Base-by-base conservation (phyloP, 164 flowering plant species). In the Kalanchoe fedtschenkoi region DNA sequence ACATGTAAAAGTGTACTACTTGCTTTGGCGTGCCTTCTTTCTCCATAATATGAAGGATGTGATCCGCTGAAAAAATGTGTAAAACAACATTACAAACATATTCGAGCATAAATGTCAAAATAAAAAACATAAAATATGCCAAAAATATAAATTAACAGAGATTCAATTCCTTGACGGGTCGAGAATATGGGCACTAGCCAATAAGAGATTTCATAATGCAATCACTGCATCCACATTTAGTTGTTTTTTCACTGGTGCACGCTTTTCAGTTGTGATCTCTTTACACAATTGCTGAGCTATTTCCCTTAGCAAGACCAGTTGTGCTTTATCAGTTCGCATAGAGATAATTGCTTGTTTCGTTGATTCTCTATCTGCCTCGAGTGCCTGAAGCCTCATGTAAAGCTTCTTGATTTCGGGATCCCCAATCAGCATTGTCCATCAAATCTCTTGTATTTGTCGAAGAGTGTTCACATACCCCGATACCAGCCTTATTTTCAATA, bases 21-120 rank as follows among this genome's bases (percentile, higher is more conserved):
- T 93, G 95, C 82, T 82, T 74, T 70, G 80, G 7, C 69, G 82
- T 65, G 96, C 84, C 72, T 74, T 89, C 74, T 70, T 90, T 75
- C 81, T 90, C 95, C 97, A 88, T 71, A 81, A 81, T 58, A 85
- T 64, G 47, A 85, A 72, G 26, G 95, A 83, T 57, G 69, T 60
- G n/a, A 85, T 46, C 88, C 92, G 87, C 97, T 93, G 86, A 43
- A 71, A 4, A 64, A 32, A 32, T 60, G 16, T 8, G 56, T 15
- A 55, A 51, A 35, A 38, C 24, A 34, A 35, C 41, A 58, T 32
- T 47, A 60, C 34, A 19, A n/a, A 41, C 53, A 6, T 44, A 46
- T 42, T 17, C 32, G 33, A 59, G 39, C n/a, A 11, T 11, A 15
- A 4, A 46, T 24, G 29, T 15, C 47, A 57, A 57, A 9, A 6